Percentiles rank a stretch among this genome's conserved stretches.
These are phyloP conservation scores for Hygrophorus pudorinus DNA, from an alignment of 768 basidiomycete species.

Conservation along the genomic window DNA sequence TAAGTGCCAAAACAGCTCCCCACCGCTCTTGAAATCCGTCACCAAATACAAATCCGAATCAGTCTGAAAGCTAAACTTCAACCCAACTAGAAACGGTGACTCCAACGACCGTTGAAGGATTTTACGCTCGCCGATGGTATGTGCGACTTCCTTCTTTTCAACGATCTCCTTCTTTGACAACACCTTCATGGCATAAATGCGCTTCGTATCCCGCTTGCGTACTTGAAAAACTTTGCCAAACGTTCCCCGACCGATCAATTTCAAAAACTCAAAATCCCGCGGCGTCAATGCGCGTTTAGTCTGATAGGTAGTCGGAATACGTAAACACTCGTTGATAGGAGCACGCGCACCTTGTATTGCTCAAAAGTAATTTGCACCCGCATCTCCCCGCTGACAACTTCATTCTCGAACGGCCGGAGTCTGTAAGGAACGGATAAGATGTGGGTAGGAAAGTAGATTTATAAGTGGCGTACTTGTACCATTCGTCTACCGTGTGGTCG, in stretches of 20 bases:
- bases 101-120: conserved; percentile 91
- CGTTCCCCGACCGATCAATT: conserved; percentile 95
- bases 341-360: conserved; percentile 65
- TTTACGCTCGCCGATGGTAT: conserved; percentile 98
- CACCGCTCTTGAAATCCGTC: conserved; percentile 98
- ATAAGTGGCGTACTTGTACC: conserved; percentile 73
- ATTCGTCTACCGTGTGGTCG: conserved; percentile 92
- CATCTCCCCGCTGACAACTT: conserved; percentile 86
- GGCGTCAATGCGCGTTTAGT: conserved; percentile 83
- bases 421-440: conserved; percentile 26
- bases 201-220: conserved; percentile 93
- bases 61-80: conserved; percentile 98
- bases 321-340: background rate
- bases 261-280: conserved; percentile 96
- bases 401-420: conserved; percentile 66
- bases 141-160: conserved; percentile 98
- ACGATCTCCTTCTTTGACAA: conserved; percentile 98
- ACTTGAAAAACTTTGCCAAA: conserved; percentile 99
- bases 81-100: conserved; percentile 93
- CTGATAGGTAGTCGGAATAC: conserved; percentile 28
- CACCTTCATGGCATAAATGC: conserved; percentile 99
- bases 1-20: conserved; percentile 97
- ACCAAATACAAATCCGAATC: conserved; percentile 92
- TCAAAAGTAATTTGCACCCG: conserved; percentile 92
- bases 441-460: conserved; percentile 7